Percentiles rank a stretch among this genome's conserved stretches.
Conservation (phyloP, 306 rosid genomes). For the Inga leiocalycina region DNA sequence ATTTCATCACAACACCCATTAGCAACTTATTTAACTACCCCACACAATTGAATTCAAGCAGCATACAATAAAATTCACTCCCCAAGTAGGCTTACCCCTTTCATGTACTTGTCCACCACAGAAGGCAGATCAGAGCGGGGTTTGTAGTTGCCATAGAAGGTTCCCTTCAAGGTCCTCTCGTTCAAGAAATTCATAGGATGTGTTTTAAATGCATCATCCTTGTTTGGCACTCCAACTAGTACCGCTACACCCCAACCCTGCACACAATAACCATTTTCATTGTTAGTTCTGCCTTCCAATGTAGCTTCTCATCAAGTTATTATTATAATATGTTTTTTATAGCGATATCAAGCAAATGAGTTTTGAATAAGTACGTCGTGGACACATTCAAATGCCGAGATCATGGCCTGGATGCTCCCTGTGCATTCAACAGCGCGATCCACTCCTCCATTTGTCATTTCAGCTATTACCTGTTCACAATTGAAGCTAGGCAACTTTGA, state of each 20-base stretch:
- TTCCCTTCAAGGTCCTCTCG: constrained; percentile 91
- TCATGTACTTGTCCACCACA: constrained; percentile 81
- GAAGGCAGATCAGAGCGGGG: constrained; percentile 77
- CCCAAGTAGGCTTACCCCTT: constrained; percentile 35
- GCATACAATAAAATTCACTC: neutral
- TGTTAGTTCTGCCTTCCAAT: neutral
- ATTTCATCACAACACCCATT: neutral
- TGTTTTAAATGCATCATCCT: constrained; percentile 64
- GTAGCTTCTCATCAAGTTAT: neutral
- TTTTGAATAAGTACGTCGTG: constrained; percentile 48
- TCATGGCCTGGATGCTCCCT: constrained; percentile 70
- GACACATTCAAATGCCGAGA: constrained; percentile 71
- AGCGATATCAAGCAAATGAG: neutral
- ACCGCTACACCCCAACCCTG: constrained; percentile 83
- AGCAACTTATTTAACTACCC: no score
- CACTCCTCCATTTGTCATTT: constrained; percentile 68
- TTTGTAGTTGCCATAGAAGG: constrained; percentile 90
- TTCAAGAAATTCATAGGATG: constrained; percentile 67
- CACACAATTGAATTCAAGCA: neutral
- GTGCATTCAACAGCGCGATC: constrained; percentile 70
- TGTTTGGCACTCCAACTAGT: constrained; percentile 66
- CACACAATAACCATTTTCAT: neutral
- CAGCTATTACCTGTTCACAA: constrained; percentile 53
- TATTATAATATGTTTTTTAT: neutral
- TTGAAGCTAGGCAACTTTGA: neutral